A percentile compares a stretch with the other conserved stretches of the same genome.
Evolutionary conservation across 2,329 filamentous ascomycete species (phyloP).

Genomic region (Aspergillus ustus): DNA sequence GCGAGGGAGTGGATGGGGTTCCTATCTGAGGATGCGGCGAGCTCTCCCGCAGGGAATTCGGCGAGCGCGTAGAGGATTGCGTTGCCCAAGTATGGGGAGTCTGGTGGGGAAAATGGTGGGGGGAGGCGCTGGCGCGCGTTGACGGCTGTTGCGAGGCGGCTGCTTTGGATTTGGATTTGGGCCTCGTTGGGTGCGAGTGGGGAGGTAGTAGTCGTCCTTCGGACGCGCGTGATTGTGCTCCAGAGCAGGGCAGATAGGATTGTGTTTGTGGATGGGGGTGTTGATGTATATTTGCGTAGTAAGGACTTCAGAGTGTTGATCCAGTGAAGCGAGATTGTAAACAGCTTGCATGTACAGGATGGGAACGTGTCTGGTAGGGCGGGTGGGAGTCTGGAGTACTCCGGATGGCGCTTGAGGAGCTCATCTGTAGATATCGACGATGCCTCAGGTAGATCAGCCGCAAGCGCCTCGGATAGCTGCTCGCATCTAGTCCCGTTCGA

Average conservation of each 20-base stretch:
- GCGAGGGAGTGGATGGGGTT: background rate
- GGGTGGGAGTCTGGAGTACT: conserved; percentile 10
- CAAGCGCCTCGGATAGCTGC: background rate
- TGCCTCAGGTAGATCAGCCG: background rate
- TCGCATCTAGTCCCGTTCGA: background rate
- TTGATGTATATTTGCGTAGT: background rate
- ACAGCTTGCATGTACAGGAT: conserved; percentile 12
- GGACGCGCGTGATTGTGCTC: conserved; percentile 18
- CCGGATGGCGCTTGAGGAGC: conserved; percentile 12
- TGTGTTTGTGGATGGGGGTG: conserved; percentile 10
- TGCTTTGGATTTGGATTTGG: too few species aligned
- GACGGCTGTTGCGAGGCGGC: conserved; percentile 7
- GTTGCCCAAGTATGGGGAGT: conserved; percentile 3
- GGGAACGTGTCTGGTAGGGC: background rate
- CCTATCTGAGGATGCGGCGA: conserved; percentile 3
- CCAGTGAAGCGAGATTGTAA: conserved; percentile 2
- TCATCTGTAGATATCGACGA: background rate
- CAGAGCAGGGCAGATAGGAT: conserved; percentile 20
- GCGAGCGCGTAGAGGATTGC: conserved; percentile 8
- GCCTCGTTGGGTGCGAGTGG: too few species aligned
- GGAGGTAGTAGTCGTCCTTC: background rate
- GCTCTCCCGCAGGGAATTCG: background rate
- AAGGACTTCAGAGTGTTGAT: background rate
- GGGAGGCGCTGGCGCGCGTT: conserved; percentile 11
- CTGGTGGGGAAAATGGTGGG: background rate